These are phyloP conservation scores for Apiotrichum montevideense DNA, from an alignment of 1,284 basidiomycete genomes.

Conservation along the genomic window DNA sequence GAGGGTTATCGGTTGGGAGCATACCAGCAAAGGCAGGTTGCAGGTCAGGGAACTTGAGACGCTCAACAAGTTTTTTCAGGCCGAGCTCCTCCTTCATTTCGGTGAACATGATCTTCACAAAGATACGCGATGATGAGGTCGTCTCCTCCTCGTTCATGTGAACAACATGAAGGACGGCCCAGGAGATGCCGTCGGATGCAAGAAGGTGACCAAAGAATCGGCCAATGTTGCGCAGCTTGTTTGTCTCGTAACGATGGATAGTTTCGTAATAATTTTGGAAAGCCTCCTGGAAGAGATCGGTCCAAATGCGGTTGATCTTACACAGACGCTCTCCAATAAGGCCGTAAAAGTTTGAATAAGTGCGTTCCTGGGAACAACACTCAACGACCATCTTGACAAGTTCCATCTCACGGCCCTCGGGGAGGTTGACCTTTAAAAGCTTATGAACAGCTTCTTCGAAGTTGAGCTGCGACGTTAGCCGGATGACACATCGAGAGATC, in stretches of 20 bases:
- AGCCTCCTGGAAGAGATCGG: conserved; percentile 77
- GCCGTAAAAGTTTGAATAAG: conserved; percentile 93
- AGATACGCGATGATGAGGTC: conserved; percentile 91
- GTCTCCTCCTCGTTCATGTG: conserved; percentile 98
- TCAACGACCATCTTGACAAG: conserved; percentile 98
- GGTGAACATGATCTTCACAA: conserved; percentile 91
- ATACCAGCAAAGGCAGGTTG: conserved; percentile 68
- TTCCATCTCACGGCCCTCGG: conserved; percentile 93
- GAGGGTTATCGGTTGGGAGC: conserved; percentile 94
- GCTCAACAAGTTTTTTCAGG: conserved; percentile 68
- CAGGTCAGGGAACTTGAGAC: conserved; percentile 81
- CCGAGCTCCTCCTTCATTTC: conserved; percentile 95
- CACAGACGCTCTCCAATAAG: conserved; percentile 93
- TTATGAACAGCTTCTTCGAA: conserved; percentile 99
- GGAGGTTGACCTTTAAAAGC: conserved; percentile 83
- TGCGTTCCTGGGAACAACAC: conserved; percentile 98
- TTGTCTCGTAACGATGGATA: conserved; percentile 97
- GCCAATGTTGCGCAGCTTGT: conserved; percentile 92
- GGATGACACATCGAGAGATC: conserved; percentile 8
- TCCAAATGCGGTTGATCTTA: conserved; percentile 92
- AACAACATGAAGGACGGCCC: conserved; percentile 76
- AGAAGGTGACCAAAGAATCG: conserved; percentile 91
- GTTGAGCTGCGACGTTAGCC: conserved; percentile 54
- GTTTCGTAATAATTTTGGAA: conserved; percentile 91
- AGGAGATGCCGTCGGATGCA: conserved; percentile 79